Conservation (phyloP, 352 stramenopile genomes). For the Phytophthora chlamydospora region DNA sequence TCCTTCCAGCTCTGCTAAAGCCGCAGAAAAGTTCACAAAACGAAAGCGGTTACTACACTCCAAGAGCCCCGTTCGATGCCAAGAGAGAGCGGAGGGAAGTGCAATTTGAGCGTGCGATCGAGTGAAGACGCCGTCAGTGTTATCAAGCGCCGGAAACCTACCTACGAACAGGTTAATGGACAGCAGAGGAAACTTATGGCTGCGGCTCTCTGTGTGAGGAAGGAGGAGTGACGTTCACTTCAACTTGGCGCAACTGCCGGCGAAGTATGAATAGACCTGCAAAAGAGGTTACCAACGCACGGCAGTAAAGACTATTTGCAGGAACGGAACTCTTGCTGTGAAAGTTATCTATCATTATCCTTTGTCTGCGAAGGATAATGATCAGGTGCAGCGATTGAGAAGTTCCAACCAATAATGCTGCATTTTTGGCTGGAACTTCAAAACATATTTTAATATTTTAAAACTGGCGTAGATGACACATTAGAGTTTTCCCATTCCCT, state of each 20-base stretch:
- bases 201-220: conserved; percentile 28
- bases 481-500: conserved; percentile 6
- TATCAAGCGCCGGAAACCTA: neutral
- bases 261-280: neutral
- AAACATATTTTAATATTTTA: conserved; percentile 1
- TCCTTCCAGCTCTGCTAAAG: neutral
- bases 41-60: conserved; percentile 18
- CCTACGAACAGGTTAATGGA: conserved; percentile 3
- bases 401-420: conserved; percentile 7
- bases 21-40: conserved; percentile 7
- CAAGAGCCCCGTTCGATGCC: neutral
- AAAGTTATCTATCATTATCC: no score
- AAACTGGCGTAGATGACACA: neutral
- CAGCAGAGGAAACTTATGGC: neutral
- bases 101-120: conserved; percentile 7
- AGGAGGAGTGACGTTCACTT: conserved; percentile 39
- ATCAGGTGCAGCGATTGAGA: conserved; percentile 9
- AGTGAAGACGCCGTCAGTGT: neutral
- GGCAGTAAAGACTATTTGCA: no score
- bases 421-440: conserved; percentile 1
- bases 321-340: no score
- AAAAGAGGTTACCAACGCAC: no score
- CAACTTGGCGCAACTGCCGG: conserved; percentile 18
- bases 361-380: no score
- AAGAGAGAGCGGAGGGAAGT: conserved; percentile 1